These are phyloP conservation scores for Aspergillaceae sp. DNA, from an alignment of 2,329 filamentous ascomycete species.

Conservation along the genomic window DNA sequence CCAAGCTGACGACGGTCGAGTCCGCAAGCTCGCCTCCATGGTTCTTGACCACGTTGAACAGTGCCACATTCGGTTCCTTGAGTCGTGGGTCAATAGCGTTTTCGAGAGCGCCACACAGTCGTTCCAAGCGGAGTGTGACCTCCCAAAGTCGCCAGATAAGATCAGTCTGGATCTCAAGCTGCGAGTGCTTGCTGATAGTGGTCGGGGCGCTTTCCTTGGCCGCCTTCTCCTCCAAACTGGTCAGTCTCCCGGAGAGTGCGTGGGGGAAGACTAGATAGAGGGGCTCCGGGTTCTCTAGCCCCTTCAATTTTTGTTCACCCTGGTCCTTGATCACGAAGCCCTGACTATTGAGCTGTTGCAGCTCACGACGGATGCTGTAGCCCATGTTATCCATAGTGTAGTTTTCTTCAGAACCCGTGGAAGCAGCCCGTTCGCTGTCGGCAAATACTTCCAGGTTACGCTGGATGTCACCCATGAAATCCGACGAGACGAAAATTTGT, in stretches of 20 bases:
- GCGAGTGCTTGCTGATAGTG: conserved; percentile 54
- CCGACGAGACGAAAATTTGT: conserved; percentile 91
- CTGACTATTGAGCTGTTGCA: conserved; percentile 77
- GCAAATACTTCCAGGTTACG: conserved; percentile 82
- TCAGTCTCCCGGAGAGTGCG: conserved; percentile 63
- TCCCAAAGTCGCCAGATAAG: conserved; percentile 85
- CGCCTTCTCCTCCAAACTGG: conserved; percentile 41
- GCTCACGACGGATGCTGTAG: conserved; percentile 74
- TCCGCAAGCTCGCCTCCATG: conserved; percentile 81
- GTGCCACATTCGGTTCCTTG: conserved; percentile 70
- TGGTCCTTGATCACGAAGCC: conserved; percentile 97
- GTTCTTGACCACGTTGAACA: conserved; percentile 65
- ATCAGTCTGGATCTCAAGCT: conserved; percentile 72
- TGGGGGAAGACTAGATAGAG: conserved; percentile 95
- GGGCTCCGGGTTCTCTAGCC: conserved; percentile 91
- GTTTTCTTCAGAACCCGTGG: conserved; percentile 61
- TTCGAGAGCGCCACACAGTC: conserved; percentile 85
- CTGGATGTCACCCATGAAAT: conserved; percentile 95
- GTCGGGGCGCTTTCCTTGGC: conserved; percentile 38
- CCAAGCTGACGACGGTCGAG: conserved; percentile 74
- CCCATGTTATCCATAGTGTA: conserved; percentile 67
- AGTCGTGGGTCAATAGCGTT: conserved; percentile 54
- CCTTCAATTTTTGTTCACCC: conserved; percentile 90
- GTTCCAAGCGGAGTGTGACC: conserved; percentile 79
- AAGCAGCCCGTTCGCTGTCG: conserved; percentile 65